A percentile compares a stretch with the other conserved stretches of the same genome.
phyloP scores from a whole-genome alignment of 176 grass and related monocot genomes.

The Metroxylon sagu region DNA sequence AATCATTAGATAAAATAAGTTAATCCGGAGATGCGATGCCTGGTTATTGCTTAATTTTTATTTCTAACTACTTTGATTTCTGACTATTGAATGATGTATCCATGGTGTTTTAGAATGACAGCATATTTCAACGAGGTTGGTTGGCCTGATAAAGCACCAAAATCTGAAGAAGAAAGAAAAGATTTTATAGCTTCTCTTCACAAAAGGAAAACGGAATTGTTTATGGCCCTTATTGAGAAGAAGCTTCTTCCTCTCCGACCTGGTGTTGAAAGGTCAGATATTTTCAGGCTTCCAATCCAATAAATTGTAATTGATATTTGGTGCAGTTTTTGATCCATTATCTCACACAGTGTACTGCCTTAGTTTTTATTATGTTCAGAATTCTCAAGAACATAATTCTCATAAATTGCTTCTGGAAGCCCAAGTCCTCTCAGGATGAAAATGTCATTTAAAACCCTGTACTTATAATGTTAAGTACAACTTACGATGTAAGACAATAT shows the following conservation, averaged over 20 bases:
- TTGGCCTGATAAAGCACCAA: slow-evolving; percentile 75
- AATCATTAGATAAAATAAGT: too few relatives aligned
- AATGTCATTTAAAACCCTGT: too few relatives aligned
- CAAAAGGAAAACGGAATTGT: slow-evolving; percentile 91
- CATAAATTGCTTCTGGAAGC: too few relatives aligned
- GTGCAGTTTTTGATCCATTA: too few relatives aligned
- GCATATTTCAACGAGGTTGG: slow-evolving; percentile 84
- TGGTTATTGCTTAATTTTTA: background rate
- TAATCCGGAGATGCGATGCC: background rate
- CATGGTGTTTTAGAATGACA: slow-evolving; percentile 57
- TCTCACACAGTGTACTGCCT: too few relatives aligned
- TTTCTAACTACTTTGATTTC: background rate
- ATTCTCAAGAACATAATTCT: too few relatives aligned
- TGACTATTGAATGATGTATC: too few relatives aligned
- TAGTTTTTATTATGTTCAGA: slow-evolving; percentile 15
- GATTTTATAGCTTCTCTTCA: slow-evolving; percentile 84
- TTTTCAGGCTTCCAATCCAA: background rate
- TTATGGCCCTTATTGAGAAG: slow-evolving; percentile 94
- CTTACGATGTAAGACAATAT: too few relatives aligned
- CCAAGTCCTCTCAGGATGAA: too few relatives aligned
- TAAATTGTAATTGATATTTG: background rate
- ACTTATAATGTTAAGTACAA: too few relatives aligned
- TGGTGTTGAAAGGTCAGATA: slow-evolving; percentile 76
- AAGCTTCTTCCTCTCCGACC: slow-evolving; percentile 92
- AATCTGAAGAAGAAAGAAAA: slow-evolving; percentile 71